These are phyloP conservation scores for Cyanidioschyzon merolae DNA, from an alignment of 23 red algal species.

Conservation along the genomic window DNA sequence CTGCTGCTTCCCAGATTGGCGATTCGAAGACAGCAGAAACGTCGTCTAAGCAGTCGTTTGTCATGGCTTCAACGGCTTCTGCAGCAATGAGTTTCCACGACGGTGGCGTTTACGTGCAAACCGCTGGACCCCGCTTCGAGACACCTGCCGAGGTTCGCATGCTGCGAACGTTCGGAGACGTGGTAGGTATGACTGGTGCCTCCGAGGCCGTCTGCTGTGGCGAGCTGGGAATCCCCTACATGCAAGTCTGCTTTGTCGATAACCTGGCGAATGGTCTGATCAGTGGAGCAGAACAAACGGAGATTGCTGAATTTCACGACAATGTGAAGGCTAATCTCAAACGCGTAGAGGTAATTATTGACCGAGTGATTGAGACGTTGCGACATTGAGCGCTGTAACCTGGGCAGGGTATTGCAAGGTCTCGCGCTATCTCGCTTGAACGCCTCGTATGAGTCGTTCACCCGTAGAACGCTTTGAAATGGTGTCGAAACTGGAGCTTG, in stretches of 20 bases:
- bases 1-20: background rate
- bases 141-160: slow-evolving; percentile 78
- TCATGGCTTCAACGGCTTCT: background rate
- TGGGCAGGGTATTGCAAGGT: no score
- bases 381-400: background rate
- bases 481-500: no score
- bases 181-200: slow-evolving; percentile 93
- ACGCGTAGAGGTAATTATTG: slow-evolving; percentile 51
- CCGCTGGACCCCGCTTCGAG: slow-evolving; percentile 88
- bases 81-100: background rate
- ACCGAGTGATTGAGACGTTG: slow-evolving; percentile 31
- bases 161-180: slow-evolving; percentile 42
- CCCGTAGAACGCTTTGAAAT: no score
- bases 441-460: no score
- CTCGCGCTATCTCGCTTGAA: no score
- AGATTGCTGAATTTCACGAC: slow-evolving; percentile 41
- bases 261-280: slow-evolving; percentile 89
- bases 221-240: slow-evolving; percentile 63
- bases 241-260: slow-evolving; percentile 77
- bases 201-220: slow-evolving; percentile 61
- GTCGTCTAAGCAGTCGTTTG: no score
- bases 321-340: slow-evolving; percentile 48
- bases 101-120: slow-evolving; percentile 72
- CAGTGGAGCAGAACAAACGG: slow-evolving; percentile 20
- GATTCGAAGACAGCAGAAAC: no score